Conservation (phyloP, 371 early-diverging fungal genomes). For the Cokeromyces recurvatus region DNA sequence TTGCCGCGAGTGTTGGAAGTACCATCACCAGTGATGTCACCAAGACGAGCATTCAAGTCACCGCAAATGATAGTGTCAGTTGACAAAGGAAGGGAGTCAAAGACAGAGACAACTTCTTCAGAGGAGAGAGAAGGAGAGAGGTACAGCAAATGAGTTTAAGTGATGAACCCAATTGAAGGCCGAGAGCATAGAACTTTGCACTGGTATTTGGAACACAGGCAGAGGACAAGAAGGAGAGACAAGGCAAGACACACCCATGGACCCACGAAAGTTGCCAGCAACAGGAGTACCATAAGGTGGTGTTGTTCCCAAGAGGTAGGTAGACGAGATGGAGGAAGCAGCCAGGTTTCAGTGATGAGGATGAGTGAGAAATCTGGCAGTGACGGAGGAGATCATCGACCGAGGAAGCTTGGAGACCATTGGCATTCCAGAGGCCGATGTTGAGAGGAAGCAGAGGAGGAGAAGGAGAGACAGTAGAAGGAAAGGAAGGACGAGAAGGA, state of each 20-base stretch:
- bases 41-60: slow-evolving; percentile 10
- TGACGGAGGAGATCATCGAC: not conserved
- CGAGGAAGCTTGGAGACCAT: not conserved
- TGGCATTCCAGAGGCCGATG: not conserved
- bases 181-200: no score
- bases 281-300: slow-evolving; percentile 11
- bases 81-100: slow-evolving; percentile 3
- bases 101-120: not conserved
- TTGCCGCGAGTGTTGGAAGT: not conserved
- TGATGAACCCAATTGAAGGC: no score
- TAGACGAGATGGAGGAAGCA: not conserved
- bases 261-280: not conserved
- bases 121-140: slow-evolving; percentile 9
- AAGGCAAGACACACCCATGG: slow-evolving; percentile 2
- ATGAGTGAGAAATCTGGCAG: not conserved
- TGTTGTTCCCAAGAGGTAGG: slow-evolving; percentile 11
- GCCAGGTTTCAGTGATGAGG: slow-evolving; percentile 19
- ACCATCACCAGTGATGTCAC: slow-evolving; percentile 1
- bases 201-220: not conserved
- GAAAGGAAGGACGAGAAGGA: no score
- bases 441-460: not conserved
- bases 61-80: slow-evolving; percentile 3
- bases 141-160: slow-evolving; percentile 6
- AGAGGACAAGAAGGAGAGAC: not conserved
- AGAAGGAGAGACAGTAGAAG: not conserved